Conservation (phyloP, 1,139 yeast genomes). For the Saccharomyces hybrid region DNA sequence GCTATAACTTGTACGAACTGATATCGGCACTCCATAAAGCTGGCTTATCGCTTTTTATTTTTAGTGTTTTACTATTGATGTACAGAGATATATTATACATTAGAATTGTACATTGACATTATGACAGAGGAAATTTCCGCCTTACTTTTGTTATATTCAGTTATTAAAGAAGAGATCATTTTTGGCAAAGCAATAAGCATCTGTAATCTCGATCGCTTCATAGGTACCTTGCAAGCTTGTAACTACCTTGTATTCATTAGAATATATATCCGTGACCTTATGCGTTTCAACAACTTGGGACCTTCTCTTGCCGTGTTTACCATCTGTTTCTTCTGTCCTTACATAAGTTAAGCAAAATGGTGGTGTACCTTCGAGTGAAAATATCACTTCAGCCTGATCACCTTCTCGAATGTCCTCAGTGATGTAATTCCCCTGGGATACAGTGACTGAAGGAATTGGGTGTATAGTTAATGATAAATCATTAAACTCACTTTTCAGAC, state of each 20-base stretch:
- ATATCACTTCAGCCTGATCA: conserved; percentile 65
- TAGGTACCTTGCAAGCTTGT: conserved; percentile 90
- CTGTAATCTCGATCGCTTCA: conserved; percentile 82
- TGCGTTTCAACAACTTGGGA: conserved; percentile 67
- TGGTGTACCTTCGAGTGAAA: conserved; percentile 62
- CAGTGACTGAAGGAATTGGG: conserved; percentile 85
- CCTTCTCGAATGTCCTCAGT: conserved; percentile 87
- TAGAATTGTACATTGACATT: background rate
- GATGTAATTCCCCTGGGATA: conserved; percentile 68
- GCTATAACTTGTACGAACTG: too few species aligned
- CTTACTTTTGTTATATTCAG: conserved; percentile 4
- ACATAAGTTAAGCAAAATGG: conserved; percentile 57
- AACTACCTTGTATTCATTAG: conserved; percentile 57
- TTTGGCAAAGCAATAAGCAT: conserved; percentile 60
- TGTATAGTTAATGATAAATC: conserved; percentile 53
- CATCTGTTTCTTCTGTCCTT: conserved; percentile 40
- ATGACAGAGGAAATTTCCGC: background rate
- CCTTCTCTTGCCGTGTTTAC: conserved; percentile 29
- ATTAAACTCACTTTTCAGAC: conserved; percentile 33
- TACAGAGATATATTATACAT: background rate
- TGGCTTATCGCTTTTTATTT: too few species aligned
- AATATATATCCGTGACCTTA: conserved; percentile 62
- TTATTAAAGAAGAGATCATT: conserved; percentile 32
- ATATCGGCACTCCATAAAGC: too few species aligned
- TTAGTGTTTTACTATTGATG: background rate